phyloP scores from a whole-genome alignment of 2,329 filamentous ascomycete species.

The Orbilia brochopaga region DNA sequence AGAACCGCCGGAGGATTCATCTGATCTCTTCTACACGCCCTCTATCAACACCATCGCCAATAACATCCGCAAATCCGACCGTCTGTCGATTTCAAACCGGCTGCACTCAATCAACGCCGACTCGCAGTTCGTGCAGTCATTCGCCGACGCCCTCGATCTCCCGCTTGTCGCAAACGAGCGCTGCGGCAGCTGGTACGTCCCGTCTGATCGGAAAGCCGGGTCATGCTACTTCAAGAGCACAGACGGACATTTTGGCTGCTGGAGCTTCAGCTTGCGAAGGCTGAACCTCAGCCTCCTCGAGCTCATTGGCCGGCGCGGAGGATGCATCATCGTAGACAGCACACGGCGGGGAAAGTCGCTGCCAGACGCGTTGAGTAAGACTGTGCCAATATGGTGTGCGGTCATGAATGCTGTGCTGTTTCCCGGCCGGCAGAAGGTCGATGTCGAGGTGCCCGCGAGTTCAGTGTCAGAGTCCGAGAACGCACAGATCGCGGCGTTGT shows the following conservation, averaged over 20 bases:
- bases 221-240: slow-evolving; percentile 98
- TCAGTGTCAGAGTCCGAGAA: slow-evolving; percentile 77
- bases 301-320: slow-evolving; percentile 70
- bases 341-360: slow-evolving; percentile 91
- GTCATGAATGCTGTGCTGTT: slow-evolving; percentile 83
- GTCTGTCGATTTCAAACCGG: slow-evolving; percentile 80
- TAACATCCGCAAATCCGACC: slow-evolving; percentile 66
- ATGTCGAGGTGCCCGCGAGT: slow-evolving; percentile 73
- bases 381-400: slow-evolving; percentile 89
- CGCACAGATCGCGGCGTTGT: slow-evolving; percentile 72
- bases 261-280: slow-evolving; percentile 84
- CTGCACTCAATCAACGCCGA: slow-evolving; percentile 79
- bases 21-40: slow-evolving; percentile 21
- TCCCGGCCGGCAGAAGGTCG: slow-evolving; percentile 62
- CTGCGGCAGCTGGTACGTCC: slow-evolving; percentile 94
- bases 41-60: slow-evolving; percentile 49
- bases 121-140: slow-evolving; percentile 72
- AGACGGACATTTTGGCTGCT: slow-evolving; percentile 88
- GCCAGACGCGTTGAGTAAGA: slow-evolving; percentile 93
- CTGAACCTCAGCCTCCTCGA: slow-evolving; percentile 82
- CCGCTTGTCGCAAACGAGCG: slow-evolving; percentile 90
- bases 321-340: slow-evolving; percentile 88
- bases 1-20: neutral
- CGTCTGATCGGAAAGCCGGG: slow-evolving; percentile 67
- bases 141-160: slow-evolving; percentile 65